These are phyloP conservation scores for Aciculosporium take DNA, from an alignment of 2,329 filamentous ascomycete species.

Conservation along the genomic window DNA sequence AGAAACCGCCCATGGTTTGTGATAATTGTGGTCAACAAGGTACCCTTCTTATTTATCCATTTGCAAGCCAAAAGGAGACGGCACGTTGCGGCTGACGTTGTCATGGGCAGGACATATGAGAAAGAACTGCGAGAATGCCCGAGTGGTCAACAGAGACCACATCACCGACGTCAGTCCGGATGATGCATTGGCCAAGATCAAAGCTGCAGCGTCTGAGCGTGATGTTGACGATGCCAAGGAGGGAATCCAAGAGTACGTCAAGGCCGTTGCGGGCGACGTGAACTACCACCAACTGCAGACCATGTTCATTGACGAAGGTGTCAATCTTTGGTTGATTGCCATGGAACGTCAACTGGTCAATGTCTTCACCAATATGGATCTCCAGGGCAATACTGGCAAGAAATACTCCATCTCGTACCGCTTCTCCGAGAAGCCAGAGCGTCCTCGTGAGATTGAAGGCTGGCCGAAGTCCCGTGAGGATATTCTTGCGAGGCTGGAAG, in stretches of 20 bases:
- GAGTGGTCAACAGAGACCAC: slow-evolving; percentile 40
- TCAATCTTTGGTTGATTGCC: slow-evolving; percentile 48
- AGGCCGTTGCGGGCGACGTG: slow-evolving; percentile 36
- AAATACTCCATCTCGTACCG: slow-evolving; percentile 51
- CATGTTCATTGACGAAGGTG: slow-evolving; percentile 37
- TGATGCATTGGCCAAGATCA: slow-evolving; percentile 43
- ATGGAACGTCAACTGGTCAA: slow-evolving; percentile 40
- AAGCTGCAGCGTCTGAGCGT: slow-evolving; percentile 32
- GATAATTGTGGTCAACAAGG: slow-evolving; percentile 48
- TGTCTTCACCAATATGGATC: slow-evolving; percentile 56
- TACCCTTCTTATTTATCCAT: slow-evolving; percentile 15
- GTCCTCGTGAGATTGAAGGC: slow-evolving; percentile 41
- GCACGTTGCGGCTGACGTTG: slow-evolving; percentile 10
- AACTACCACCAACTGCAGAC: slow-evolving; percentile 48
- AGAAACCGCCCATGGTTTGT: slow-evolving; percentile 40
- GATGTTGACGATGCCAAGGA: slow-evolving; percentile 52
- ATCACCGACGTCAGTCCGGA: slow-evolving; percentile 37
- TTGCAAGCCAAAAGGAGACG: background rate
- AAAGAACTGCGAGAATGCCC: slow-evolving; percentile 42
- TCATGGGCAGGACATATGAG: slow-evolving; percentile 35
- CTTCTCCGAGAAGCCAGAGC: slow-evolving; percentile 40
- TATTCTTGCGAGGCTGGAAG: slow-evolving; percentile 47
- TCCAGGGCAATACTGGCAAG: slow-evolving; percentile 53
- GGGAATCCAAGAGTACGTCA: slow-evolving; percentile 45
- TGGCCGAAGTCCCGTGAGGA: slow-evolving; percentile 47